Evolutionary conservation across 441 rosid genomes (phyloP).

Genomic region (Macaranga tanarius): DNA sequence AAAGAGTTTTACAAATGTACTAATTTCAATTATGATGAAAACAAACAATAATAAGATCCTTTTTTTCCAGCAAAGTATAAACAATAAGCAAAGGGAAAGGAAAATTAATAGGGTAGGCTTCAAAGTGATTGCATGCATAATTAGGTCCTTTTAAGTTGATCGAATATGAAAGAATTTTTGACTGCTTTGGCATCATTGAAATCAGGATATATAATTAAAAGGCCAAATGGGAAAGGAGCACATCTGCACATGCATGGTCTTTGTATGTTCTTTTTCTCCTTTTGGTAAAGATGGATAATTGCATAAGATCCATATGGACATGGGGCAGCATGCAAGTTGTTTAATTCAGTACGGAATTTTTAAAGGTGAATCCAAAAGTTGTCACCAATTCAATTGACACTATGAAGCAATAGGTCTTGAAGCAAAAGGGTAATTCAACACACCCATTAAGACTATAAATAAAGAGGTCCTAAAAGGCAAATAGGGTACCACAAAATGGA

Average conservation of each 20-base stretch:
- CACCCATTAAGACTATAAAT: background rate
- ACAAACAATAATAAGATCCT: no score
- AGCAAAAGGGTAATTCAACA: background rate
- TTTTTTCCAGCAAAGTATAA: no score
- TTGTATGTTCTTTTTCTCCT: background rate
- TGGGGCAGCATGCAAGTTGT: background rate
- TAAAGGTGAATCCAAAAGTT: no score
- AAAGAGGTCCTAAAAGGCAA: background rate
- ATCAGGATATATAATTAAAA: background rate
- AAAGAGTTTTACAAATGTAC: no score
- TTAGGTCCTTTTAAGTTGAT: background rate
- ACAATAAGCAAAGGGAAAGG: background rate
- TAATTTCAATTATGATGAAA: no score
- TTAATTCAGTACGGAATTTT: background rate
- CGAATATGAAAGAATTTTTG: background rate
- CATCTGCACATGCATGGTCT: background rate
- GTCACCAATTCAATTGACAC: no score
- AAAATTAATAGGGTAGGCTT: background rate
- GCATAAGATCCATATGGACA: no score
- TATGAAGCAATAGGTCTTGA: background rate
- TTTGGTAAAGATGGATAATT: background rate
- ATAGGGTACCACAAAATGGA: background rate
- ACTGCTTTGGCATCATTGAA: background rate
- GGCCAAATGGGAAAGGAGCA: background rate
- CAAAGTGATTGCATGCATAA: background rate